phyloP scores from a whole-genome alignment of 2,329 filamentous ascomycete genomes.

The Talaromyces sp. region DNA sequence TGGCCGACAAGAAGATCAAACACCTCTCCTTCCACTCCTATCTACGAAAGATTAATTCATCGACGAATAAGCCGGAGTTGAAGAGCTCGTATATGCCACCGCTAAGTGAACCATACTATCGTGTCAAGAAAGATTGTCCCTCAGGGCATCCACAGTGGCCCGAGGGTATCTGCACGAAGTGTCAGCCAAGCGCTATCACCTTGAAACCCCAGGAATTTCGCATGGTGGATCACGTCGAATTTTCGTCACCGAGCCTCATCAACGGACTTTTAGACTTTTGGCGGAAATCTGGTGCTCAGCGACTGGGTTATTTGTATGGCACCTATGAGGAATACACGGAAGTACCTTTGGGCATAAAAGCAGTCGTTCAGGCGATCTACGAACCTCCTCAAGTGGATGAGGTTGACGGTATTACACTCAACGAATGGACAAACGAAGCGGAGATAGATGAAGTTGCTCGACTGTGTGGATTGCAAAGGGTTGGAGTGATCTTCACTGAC shows the following conservation, averaged over 20 bases:
- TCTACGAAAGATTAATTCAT: constrained; percentile 89
- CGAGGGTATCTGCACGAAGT: constrained; percentile 96
- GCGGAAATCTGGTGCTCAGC: constrained; percentile 79
- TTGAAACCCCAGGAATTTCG: constrained; percentile 90
- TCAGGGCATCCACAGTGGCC: constrained; percentile 92
- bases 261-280: constrained; percentile 90
- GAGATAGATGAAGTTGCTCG: constrained; percentile 77
- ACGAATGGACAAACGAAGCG: constrained; percentile 80
- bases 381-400: constrained; percentile 92
- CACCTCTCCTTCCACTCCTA: constrained; percentile 95
- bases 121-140: constrained; percentile 84
- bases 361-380: constrained; percentile 94
- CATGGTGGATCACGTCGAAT: constrained; percentile 98
- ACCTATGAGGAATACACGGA: constrained; percentile 87
- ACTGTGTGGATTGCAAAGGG: constrained; percentile 79
- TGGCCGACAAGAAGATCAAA: constrained; percentile 97
- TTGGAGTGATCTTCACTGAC: constrained; percentile 95
- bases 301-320: constrained; percentile 88
- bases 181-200: constrained; percentile 94
- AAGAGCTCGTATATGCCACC: constrained; percentile 96
- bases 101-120: constrained; percentile 86
- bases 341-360: constrained; percentile 91
- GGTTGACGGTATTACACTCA: constrained; percentile 79
- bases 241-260: constrained; percentile 78
- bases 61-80: constrained; percentile 92